These are phyloP conservation scores for Saxophila tyrrhenica DNA, from an alignment of 495 filamentous ascomycete species.

Conservation along the genomic window DNA sequence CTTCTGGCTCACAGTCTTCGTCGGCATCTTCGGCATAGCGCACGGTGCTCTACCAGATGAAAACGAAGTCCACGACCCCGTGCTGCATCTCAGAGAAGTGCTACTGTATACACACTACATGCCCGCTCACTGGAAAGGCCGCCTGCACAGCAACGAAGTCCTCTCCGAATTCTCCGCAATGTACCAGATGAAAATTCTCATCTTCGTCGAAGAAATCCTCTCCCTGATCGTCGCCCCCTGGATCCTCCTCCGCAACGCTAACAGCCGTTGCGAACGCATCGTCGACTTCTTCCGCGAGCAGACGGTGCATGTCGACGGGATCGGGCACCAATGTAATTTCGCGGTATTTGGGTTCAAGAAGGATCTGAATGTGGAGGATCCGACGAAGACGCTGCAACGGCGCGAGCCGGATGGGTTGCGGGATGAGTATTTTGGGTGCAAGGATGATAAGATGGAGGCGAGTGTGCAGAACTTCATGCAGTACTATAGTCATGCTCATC, in stretches of 20 bases:
- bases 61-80: slow-evolving; percentile 81
- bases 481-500: slow-evolving; percentile 50
- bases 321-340: slow-evolving; percentile 92
- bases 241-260: slow-evolving; percentile 75
- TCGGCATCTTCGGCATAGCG: slow-evolving; percentile 64
- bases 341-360: slow-evolving; percentile 97
- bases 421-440: slow-evolving; percentile 86
- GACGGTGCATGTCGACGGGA: slow-evolving; percentile 89
- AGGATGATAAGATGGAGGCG: slow-evolving; percentile 93
- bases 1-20: slow-evolving; percentile 56
- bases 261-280: slow-evolving; percentile 80
- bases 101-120: slow-evolving; percentile 86
- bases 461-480: slow-evolving; percentile 90
- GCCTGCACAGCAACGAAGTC: slow-evolving; percentile 80
- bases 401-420: slow-evolving; percentile 50
- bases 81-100: slow-evolving; percentile 74
- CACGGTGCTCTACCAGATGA: slow-evolving; percentile 75
- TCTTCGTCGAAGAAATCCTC: slow-evolving; percentile 85
- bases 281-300: slow-evolving; percentile 98
- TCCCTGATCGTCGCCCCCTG: slow-evolving; percentile 88
- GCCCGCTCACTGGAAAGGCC: slow-evolving; percentile 75
- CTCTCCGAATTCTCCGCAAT: slow-evolving; percentile 71
- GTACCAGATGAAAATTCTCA: slow-evolving; percentile 78
- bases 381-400: slow-evolving; percentile 31
- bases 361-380: slow-evolving; percentile 44